Evolutionary conservation across 225 moss, liverwort and hornwort species (phyloP).

Genomic region (Climacium dendroides): DNA sequence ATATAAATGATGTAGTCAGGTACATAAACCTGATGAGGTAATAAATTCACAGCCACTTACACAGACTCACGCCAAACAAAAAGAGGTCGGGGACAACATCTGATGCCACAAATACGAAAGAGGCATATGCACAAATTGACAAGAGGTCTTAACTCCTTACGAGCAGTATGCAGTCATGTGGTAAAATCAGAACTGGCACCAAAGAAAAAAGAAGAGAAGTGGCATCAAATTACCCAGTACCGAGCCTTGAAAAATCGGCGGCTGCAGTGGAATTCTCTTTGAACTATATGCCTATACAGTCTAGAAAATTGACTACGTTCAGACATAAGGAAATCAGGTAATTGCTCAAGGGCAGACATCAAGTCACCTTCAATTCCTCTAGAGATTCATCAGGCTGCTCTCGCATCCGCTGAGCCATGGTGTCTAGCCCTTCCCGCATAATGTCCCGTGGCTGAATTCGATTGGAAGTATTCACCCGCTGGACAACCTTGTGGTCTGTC

Average conservation of each 20-base stretch:
- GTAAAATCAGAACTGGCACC: not conserved
- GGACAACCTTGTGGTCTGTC: conserved; percentile 53
- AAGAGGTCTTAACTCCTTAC: not conserved
- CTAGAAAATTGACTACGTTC: not conserved
- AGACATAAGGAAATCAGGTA: not conserved
- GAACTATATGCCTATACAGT: not conserved
- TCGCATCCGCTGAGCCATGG: conserved; percentile 59
- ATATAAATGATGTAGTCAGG: not conserved
- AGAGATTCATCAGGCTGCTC: conserved; percentile 64
- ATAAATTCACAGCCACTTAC: not conserved
- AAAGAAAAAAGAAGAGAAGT: not conserved
- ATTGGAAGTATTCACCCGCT: conserved; percentile 46
- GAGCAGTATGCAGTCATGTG: not conserved
- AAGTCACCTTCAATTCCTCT: conserved; percentile 48
- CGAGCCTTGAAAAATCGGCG: not conserved
- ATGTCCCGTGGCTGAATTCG: conserved; percentile 54
- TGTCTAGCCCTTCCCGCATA: conserved; percentile 48
- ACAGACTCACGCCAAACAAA: not conserved
- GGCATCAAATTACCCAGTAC: not conserved
- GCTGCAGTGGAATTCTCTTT: not conserved
- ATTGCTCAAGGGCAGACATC: not conserved
- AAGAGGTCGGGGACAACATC: not conserved
- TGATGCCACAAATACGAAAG: not conserved
- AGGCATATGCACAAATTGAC: not conserved
- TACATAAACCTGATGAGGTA: not conserved